Evolutionary conservation across 352 stramenopile species (phyloP).

Genomic region (Hyaloperonospora arabidopsidis): DNA sequence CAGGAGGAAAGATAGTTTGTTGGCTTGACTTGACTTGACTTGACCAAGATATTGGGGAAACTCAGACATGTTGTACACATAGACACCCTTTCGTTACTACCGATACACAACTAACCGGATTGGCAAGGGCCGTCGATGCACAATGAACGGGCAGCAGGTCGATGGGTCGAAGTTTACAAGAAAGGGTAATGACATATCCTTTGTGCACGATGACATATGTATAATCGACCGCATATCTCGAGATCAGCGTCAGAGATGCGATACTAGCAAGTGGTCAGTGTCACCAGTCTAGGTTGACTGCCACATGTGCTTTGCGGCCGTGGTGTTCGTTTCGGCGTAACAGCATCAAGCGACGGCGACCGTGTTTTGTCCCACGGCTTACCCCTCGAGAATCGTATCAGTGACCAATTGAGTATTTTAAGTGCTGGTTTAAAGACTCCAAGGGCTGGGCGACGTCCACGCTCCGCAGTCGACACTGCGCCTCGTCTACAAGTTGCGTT

Average conservation of each 20-base stretch:
- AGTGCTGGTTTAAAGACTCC: slow-evolving; percentile 4
- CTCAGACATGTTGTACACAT: slow-evolving; percentile 9
- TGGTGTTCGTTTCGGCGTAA: slow-evolving; percentile 24
- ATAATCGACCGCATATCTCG: slow-evolving; percentile 9
- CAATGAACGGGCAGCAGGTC: slow-evolving; percentile 19
- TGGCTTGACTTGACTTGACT: too few relatives aligned
- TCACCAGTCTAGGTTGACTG: slow-evolving; percentile 10
- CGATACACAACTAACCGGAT: slow-evolving; percentile 6
- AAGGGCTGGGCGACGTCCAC: too few relatives aligned
- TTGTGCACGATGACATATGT: slow-evolving; percentile 5
- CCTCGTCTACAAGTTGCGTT: too few relatives aligned
- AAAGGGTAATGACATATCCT: slow-evolving; percentile 13
- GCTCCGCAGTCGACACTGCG: too few relatives aligned
- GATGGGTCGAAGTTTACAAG: slow-evolving; percentile 21
- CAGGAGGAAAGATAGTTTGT: slow-evolving; percentile 33
- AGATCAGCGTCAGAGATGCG: background rate
- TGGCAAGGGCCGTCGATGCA: slow-evolving; percentile 8
- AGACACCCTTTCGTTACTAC: slow-evolving; percentile 3
- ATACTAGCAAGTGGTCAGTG: background rate
- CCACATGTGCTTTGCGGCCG: slow-evolving; percentile 23
- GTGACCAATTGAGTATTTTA: slow-evolving; percentile 2
- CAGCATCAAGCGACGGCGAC: slow-evolving; percentile 9
- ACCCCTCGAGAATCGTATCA: slow-evolving; percentile 17
- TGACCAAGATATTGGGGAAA: slow-evolving; percentile 24
- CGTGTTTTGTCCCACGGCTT: slow-evolving; percentile 14